phyloP scores from a whole-genome alignment of 1,139 yeast species.

The Taiozyma sp. region DNA sequence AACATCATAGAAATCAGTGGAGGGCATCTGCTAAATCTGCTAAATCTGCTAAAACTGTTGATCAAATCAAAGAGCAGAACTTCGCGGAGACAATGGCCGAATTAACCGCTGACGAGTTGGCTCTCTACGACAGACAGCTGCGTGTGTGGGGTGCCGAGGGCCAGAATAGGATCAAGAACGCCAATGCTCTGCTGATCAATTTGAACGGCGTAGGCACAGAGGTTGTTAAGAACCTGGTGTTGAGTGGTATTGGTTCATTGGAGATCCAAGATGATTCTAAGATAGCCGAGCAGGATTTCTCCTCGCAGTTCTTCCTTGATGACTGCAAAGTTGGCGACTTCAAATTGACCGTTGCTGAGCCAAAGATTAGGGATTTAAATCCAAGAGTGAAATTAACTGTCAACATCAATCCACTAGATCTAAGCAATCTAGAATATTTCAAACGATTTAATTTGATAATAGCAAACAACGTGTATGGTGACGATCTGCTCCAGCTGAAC shows the following conservation, averaged over 20 bases:
- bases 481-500: constrained; percentile 44
- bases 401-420: constrained; percentile 29
- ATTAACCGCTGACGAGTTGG: constrained; percentile 66
- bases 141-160: constrained; percentile 97
- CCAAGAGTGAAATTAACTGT: constrained; percentile 60
- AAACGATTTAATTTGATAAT: constrained; percentile 66
- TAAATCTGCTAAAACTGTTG: too few relatives aligned
- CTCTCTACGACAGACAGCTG: constrained; percentile 91
- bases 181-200: constrained; percentile 64
- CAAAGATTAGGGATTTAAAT: constrained; percentile 65
- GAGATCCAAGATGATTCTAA: constrained; percentile 59
- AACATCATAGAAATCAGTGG: background rate
- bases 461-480: constrained; percentile 58
- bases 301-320: constrained; percentile 75
- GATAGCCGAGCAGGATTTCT: constrained; percentile 61
- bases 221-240: constrained; percentile 74
- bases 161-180: constrained; percentile 72
- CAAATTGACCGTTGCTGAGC: constrained; percentile 52
- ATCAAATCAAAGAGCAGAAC: background rate
- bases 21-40: background rate
- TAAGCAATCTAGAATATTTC: constrained; percentile 39
- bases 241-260: constrained; percentile 83
- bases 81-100: constrained; percentile 1
- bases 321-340: constrained; percentile 47
- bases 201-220: constrained; percentile 76